Evolutionary conservation across 306 rosid species (phyloP).

Genomic region (Bauhinia variegata): DNA sequence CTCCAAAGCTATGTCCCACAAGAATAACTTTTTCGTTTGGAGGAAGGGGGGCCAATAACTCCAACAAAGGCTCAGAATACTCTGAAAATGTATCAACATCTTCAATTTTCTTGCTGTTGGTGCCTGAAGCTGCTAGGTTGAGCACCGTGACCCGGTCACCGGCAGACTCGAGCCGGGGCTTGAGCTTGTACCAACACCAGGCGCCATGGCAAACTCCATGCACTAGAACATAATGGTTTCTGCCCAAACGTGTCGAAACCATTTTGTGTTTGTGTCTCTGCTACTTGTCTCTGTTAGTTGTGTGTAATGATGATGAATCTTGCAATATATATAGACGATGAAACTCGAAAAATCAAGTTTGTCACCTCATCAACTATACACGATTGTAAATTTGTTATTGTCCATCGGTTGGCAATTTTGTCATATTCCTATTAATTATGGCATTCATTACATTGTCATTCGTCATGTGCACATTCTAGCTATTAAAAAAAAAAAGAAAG

Average conservation of each 20-base stretch:
- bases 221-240: constrained; percentile 62
- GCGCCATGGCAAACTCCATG: constrained; percentile 85
- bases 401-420: too few relatives aligned
- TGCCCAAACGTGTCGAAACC: not conserved
- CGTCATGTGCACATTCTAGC: too few relatives aligned
- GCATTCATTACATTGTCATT: too few relatives aligned
- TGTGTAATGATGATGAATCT: too few relatives aligned
- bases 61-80: constrained; percentile 62
- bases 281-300: too few relatives aligned
- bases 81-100: constrained; percentile 47
- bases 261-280: not conserved
- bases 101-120: constrained; percentile 41
- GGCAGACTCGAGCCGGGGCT: constrained; percentile 54
- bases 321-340: too few relatives aligned
- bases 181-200: constrained; percentile 81
- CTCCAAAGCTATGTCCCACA: constrained; percentile 82
- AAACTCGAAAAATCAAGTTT: too few relatives aligned
- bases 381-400: too few relatives aligned
- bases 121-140: constrained; percentile 65
- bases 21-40: constrained; percentile 56
- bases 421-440: too few relatives aligned
- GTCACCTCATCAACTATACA: too few relatives aligned
- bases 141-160: constrained; percentile 62
- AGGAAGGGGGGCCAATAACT: constrained; percentile 45
- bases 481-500: too few relatives aligned